Base-by-base conservation (phyloP, 2,329 filamentous ascomycete species). In the Blumeriella jaapii region DNA sequence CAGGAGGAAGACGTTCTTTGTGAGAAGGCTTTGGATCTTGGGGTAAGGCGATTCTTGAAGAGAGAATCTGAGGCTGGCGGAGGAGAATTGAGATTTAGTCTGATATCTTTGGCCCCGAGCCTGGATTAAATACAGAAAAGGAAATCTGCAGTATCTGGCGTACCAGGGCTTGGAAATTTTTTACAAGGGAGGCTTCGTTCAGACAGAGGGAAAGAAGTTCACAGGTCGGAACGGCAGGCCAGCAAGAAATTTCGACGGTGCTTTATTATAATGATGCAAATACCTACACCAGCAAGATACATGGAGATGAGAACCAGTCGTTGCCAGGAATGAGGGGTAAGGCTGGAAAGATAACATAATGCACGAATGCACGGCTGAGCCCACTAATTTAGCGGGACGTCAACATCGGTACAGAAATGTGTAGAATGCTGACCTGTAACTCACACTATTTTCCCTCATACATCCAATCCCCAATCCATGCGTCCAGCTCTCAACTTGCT, bases 21-120 rank as follows among this genome's bases (percentile, higher is more conserved):
- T 54, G 70, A 82, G 38, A 78, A 73, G 59, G 89, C 84, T 7
- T 61, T 95, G 52, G 67, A 77, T 24, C 59, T 87, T 51, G 87
- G 87, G 3, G 43, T 48, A 7, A 44, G 49, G 22, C 45, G 2
- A 68, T 78, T 54, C 32, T 27, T 54, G 26, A 47, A 47, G 36
- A 42, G 50, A 28, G 51, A 54, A 30, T 47, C 36, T 12, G 46
- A 48, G 18, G 28, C 32, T 25, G 46, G 44, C 3, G 44, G 42
- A 14, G 50, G 46, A 8, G 52, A 55, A 24, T 20, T 54, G 39
- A 47, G 52, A 20, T 55, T 55, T 30, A 55, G 52, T 34, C 32
- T 54, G 38, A 49, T 54, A 17, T 41, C 49, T 2, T 36, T 54
- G 33, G 51, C 49, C 16, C 33, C 33, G 16, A 35, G 37, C 27